Base-by-base conservation (phyloP, 805 yeast genomes). In the Saturnispora diversa region DNA sequence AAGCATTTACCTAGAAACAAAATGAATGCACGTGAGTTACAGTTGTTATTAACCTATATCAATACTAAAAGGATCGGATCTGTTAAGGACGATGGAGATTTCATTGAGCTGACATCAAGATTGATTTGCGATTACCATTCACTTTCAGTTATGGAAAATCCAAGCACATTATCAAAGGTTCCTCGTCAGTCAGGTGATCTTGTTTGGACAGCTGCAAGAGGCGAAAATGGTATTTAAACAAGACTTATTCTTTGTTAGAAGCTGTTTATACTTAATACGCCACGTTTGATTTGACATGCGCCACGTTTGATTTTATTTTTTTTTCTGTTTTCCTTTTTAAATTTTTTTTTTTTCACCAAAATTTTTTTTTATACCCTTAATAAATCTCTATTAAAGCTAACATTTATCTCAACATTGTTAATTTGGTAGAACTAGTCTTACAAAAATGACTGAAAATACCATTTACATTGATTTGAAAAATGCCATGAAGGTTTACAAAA, bases 141-240 rank as follows among this genome's bases (percentile, higher is more conserved):
- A 21, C 29, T 7, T 6, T 12, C 20, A 13, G 7, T 38, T 41
- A 9, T 34, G 52, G 3, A 31, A 37, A 5, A 33, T 39, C 26
- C 17, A 44, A 7, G 20, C n/a, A 16, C 7, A 21, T 51, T 55
- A 56, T 21, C 81, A 44, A 51, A 57, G 30, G 54, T 56, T 21
- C 82, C 87, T 1, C 61, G 97, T 43, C 81, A 84, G 54, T 79
- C 87, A 36, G 97, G 97, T 0, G 66, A 74, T 4, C 70, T 66
- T 0, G 81, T 69, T 34, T 88, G 97, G 97, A 81, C 82, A 1
- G 54, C 62, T n/a, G 45, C 67, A 0, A 66, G 97, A 50, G 95
- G 95, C 1, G 97, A 88, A 56, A 75, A 64, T 41, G 95, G 94
- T 7, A 31, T 4, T 12, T 37, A 19, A 15, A 11, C 25, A n/a